These are phyloP conservation scores for Stentor coeruleus DNA, from an alignment of 73 alveolate species.

Conservation along the genomic window DNA sequence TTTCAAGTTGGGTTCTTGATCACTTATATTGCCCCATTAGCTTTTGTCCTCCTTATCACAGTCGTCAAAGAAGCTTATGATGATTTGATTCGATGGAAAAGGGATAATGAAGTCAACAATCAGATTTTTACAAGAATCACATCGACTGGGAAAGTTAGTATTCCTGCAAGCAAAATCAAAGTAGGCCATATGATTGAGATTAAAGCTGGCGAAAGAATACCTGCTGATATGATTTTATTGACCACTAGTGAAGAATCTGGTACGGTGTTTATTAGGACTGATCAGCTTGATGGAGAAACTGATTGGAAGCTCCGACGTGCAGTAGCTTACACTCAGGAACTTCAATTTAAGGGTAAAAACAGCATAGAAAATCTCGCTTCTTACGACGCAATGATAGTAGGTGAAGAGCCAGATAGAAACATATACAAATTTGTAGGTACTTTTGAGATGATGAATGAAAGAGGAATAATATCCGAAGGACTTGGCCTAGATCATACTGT, in stretches of 20 bases:
- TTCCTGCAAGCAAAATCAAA: conserved; percentile 33
- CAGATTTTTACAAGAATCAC: conserved; percentile 35
- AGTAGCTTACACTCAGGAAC: conserved; percentile 45
- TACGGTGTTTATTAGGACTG: conserved; percentile 82
- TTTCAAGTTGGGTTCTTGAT: conserved; percentile 80
- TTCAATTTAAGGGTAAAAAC: background rate
- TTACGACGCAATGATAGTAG: background rate
- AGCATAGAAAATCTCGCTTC: no score
- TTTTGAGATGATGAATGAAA: conserved; percentile 32
- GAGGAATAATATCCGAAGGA: conserved; percentile 73
- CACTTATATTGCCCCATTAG: conserved; percentile 93
- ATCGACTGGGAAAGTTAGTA: background rate
- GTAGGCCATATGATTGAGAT: conserved; percentile 90
- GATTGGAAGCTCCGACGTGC: conserved; percentile 98
- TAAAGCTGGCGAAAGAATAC: conserved; percentile 77
- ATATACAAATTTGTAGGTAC: conserved; percentile 75
- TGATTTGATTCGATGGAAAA: conserved; percentile 75
- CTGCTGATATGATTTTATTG: conserved; percentile 84
- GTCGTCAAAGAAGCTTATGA: conserved; percentile 90
- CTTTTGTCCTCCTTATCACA: conserved; percentile 87
- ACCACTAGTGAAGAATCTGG: conserved; percentile 66
- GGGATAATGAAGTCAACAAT: conserved; percentile 53
- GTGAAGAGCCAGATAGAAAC: conserved; percentile 61
- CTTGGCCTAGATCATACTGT: conserved; percentile 86
- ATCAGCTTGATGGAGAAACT: conserved; percentile 97